Percentiles rank a stretch among this genome's conserved stretches.
Conservation (phyloP, 2,329 filamentous ascomycete species). For the Fusarium zealandicum region DNA sequence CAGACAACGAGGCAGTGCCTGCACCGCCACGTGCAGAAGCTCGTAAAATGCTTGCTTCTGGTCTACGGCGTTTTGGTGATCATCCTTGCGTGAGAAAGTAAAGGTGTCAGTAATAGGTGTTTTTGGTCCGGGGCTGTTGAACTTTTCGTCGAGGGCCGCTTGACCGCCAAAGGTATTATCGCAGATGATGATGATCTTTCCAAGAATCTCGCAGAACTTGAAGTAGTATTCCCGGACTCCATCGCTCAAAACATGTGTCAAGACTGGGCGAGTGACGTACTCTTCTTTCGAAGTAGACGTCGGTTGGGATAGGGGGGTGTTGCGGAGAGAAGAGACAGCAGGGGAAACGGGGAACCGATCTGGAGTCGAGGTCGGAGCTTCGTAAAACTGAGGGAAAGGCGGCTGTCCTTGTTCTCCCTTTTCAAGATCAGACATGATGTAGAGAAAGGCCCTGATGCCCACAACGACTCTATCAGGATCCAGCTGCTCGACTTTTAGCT, state of each 20-base stretch:
- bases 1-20: slow-evolving; percentile 92
- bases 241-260: slow-evolving; percentile 72
- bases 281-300: slow-evolving; percentile 59
- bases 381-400: slow-evolving; percentile 79
- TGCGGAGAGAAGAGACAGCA: slow-evolving; percentile 47
- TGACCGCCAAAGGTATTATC: slow-evolving; percentile 98
- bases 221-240: slow-evolving; percentile 84
- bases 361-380: slow-evolving; percentile 50
- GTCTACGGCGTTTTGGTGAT: slow-evolving; percentile 74
- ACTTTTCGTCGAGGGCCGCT: slow-evolving; percentile 94
- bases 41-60: slow-evolving; percentile 96
- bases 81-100: slow-evolving; percentile 85
- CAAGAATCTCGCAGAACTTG: slow-evolving; percentile 92
- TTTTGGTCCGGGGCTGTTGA: slow-evolving; percentile 84
- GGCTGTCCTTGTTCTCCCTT: slow-evolving; percentile 79
- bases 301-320: slow-evolving; percentile 38
- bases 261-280: slow-evolving; percentile 69
- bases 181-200: slow-evolving; percentile 94
- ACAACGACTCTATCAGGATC: slow-evolving; percentile 98
- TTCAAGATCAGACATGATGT: slow-evolving; percentile 91
- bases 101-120: slow-evolving; percentile 96
- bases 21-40: slow-evolving; percentile 91
- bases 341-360: slow-evolving; percentile 56
- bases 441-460: slow-evolving; percentile 91
- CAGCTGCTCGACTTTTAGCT: slow-evolving; percentile 87